Base-by-base conservation (phyloP, 441 rosid genomes). In the Jatropha multifida region DNA sequence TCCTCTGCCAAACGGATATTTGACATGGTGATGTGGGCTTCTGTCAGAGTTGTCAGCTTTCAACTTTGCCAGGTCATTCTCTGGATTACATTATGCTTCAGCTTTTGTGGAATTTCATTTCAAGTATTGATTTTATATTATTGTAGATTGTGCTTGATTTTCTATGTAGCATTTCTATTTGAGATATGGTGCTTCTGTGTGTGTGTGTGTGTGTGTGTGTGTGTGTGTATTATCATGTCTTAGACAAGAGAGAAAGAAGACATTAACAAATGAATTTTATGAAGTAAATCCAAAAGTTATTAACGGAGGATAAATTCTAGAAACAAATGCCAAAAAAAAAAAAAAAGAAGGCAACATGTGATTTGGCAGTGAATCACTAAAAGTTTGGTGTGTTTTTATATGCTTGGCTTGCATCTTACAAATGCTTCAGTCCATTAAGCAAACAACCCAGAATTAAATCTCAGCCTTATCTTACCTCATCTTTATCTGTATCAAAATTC, bases 341-440 rank as follows among this genome's bases (percentile, higher is more conserved):
- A 58, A 58, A 32, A 32, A 32, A 32, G 2, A 58, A 58, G 59
- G 23, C 78, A 48, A 68, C 74, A 38, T 73, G 73, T 76, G 74
- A 65, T 66, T 56, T 20, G 40, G 41, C 41, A 38, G 26, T 69
- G 69, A 76, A 52, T 60, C 83, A 51, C 66, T 32, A 76, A 80
- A 83, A 85, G 76, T 80, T 79, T 26, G 68, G 78, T 38, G 77
- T 37, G 4, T 55, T 61, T 60, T 51, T 65, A 77, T 81, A 54
- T 76, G 78, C 72, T 83, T 82, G 87, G 84, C 85, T 68, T 52
- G 8, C 76, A 76, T 81, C 62, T 67, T 68, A 73, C 69, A 66
- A 52, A 20, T 32, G 65, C 81, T 65, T 58, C 72, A 38, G 68
- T 65, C 85, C 85, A 71, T 67, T 62, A 73, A 59, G 69, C 32